A percentile compares a stretch with the other conserved stretches of the same genome.
Conservation (phyloP, 2,329 filamentous ascomycete species). For the Triangularia setosa region DNA sequence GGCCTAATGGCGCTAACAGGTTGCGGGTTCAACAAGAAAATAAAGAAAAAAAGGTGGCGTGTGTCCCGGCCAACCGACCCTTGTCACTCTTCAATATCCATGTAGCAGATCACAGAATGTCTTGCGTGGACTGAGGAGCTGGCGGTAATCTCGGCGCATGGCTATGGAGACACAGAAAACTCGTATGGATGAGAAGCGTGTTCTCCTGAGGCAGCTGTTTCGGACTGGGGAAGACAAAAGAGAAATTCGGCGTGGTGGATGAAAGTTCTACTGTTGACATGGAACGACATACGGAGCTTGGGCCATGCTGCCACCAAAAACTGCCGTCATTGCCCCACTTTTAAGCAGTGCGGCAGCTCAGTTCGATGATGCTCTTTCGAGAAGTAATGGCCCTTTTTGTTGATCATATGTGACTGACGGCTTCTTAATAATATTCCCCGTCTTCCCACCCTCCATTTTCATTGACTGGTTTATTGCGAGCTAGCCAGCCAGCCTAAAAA, state of each 20-base stretch:
- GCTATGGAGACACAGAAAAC: background rate
- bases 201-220: background rate
- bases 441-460: too few relatives aligned
- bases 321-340: conserved; percentile 25
- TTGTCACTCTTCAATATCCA: background rate
- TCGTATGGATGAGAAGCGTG: background rate
- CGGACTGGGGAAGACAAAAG: background rate
- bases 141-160: background rate
- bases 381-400: background rate
- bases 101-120: background rate
- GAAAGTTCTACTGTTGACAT: background rate
- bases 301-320: conserved; percentile 2
- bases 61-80: background rate
- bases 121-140: background rate
- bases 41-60: background rate
- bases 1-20: background rate
- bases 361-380: conserved; percentile 13
- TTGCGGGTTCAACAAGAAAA: conserved; percentile 1
- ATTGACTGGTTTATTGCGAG: background rate
- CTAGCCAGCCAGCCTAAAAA: background rate
- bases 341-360: background rate
- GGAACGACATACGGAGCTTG: background rate
- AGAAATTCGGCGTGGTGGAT: background rate
- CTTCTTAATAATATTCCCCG: background rate
- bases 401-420: background rate